Evolutionary conservation across 768 basidiomycete genomes (phyloP), one percentile per base, ranked within the genome.

Genomic region (Agaricus bisporus): DNA sequence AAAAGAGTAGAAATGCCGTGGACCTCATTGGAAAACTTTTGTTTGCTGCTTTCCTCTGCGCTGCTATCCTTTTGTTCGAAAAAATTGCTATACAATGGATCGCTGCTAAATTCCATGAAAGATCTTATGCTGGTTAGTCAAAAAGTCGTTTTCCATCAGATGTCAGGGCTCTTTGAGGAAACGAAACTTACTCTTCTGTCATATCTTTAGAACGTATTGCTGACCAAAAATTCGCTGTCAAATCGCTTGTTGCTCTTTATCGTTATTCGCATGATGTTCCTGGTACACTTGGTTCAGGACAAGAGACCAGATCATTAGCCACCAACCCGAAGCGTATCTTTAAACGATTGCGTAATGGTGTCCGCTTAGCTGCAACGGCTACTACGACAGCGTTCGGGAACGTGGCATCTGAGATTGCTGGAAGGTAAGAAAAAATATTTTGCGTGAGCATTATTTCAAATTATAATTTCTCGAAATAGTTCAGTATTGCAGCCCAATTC

Each of bases 1-100:
- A 61, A 3, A 68, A 64, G 49, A 70, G 64, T 52, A 57, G 67
- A 38, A 61, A 68, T 36, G 76, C 78, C 25, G 69, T 91, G 48
- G 66, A 70, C 42, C 71, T 85, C 17, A 71, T 87, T 37, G 78
- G 73, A 3, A 85, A 83, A 63, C 68, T 92, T 25, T 72, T 91
- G 6, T 92, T 94, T 62, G 88, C 83, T 7, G 64, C 87, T 46
- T 78, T 83, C 63, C 62, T 94, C 45, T 88, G 83, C 62, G 67
- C 85, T 0, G 77, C 77, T 25, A 74, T 92, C 22, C 77, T 94
- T 5, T 74, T 88, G 10, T 84, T 79, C 51, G 91, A 94, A 67
- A 97, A 97, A 63, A 80, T 94, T 56, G 67, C 86, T 12, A 88
- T 97, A 45, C 93, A 95, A 65, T 83, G 83, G 74, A 92, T 95